A percentile compares a stretch with the other conserved stretches of the same genome.
Evolutionary conservation across 2,329 filamentous ascomycete species (phyloP).

Genomic region (Escovopsis sp.): DNA sequence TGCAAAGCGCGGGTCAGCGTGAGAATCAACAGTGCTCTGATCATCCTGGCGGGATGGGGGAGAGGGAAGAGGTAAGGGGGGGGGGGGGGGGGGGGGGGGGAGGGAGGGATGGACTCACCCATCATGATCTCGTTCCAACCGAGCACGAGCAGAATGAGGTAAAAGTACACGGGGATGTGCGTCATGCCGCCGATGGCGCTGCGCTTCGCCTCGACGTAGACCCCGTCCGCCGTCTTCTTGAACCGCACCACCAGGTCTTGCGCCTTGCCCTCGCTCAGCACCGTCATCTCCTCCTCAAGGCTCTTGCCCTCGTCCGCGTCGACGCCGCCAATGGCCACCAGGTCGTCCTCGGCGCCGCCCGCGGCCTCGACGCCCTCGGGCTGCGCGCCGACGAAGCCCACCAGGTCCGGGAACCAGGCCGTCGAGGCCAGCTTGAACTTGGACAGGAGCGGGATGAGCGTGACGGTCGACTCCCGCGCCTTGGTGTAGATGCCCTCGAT

Average conservation of each 20-base stretch:
- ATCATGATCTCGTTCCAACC: slow-evolving; percentile 99
- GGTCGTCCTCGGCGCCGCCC: slow-evolving; percentile 83
- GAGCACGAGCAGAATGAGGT: slow-evolving; percentile 69
- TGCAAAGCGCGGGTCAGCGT: slow-evolving; percentile 25
- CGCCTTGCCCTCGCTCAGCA: slow-evolving; percentile 79
- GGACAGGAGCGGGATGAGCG: slow-evolving; percentile 76
- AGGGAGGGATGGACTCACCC: slow-evolving; percentile 42
- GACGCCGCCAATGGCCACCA: slow-evolving; percentile 77
- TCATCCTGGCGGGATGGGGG: not conserved
- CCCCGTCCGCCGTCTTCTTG: slow-evolving; percentile 95
- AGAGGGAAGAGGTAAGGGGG: not conserved
- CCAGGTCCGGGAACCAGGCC: slow-evolving; percentile 63
- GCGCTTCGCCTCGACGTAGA: slow-evolving; percentile 95
- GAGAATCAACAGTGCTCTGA: not conserved
- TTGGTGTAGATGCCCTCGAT: slow-evolving; percentile 92
- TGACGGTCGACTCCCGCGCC: slow-evolving; percentile 81
- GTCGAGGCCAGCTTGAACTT: slow-evolving; percentile 67
- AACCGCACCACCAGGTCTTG: slow-evolving; percentile 88
- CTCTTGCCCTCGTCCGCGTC: slow-evolving; percentile 92
- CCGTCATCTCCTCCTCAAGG: slow-evolving; percentile 87
- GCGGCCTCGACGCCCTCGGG: slow-evolving; percentile 56
- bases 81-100: too few species aligned
- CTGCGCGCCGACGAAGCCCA: slow-evolving; percentile 65
- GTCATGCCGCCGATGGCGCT: slow-evolving; percentile 91
- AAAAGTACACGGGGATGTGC: slow-evolving; percentile 90